Evolutionary conservation across 441 rosid genomes (phyloP), one percentile per base, ranked within the genome.

Genomic region (Bocquillonia castaneifolia): DNA sequence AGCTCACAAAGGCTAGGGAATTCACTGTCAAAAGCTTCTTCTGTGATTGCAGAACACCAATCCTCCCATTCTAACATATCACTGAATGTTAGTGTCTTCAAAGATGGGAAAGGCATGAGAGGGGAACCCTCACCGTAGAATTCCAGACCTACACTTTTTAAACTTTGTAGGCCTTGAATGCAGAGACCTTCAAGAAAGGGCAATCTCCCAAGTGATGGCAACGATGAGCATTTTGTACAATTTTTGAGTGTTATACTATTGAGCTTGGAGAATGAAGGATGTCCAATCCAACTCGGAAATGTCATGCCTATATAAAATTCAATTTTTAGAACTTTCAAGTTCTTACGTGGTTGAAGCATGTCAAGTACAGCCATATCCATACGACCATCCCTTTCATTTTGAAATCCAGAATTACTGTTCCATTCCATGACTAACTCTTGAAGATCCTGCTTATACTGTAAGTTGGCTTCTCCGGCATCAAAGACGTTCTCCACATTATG

Each of bases 1-100:
- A 72, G 59, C 57, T 65, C 44, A 5, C 18, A 37, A 17, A 72
- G 77, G 50, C 47, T 5, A 34, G 77, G 73, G 51, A 77, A 73
- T 18, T 55, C 51, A 44, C 58, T 63, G 8, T 26, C 59, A 51
- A 7, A n/a, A 31, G 18, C 68, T 25, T 61, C 40, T 5, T 50
- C 29, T 20, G 52, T 61, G 28, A 48, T 50, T 23, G 10, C 5
- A 9, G 65, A 45, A 63, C 39, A 20, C 71, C 68, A 59, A 0
- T 14, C 5, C 23, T 59, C 10, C 64, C 64, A 59, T 36, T 59
- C 48, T 10, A 0, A 3, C 64, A 59, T 59, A 39, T 39, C 26
- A 28, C 20, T 48, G 13, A 59, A 59, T 23, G 5, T 4, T 8
- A 59, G 15, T 10, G 48, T 59, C 64, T 59, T 18, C n/a, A 59